Base-by-base conservation (phyloP, 2,329 filamentous ascomycete species). In the Aspergillus uvarum region DNA sequence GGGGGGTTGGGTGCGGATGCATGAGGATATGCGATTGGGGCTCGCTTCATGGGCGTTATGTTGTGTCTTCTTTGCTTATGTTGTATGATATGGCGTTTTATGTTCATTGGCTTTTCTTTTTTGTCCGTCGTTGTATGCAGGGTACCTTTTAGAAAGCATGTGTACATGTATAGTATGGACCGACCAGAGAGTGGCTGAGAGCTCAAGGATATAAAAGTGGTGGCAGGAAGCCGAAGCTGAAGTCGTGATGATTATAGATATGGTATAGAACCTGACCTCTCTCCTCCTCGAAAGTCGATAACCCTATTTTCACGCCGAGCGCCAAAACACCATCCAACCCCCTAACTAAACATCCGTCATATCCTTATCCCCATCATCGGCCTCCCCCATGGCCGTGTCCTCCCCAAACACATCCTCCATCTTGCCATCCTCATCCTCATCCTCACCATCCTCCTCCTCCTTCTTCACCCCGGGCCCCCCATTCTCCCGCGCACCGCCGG, bases 381-480 rank as follows among this genome's bases (percentile, higher is more conserved):
- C 61, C 51, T 74, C 74, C 4, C 70, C 74, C 73, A 77, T 77
- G 2, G 68, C 68, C 5, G 73, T 70, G 65, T 77, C 74, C 47
- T 79, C 76, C 1, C 79, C 79, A 61, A 81, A 80, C 8, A 81
- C 72, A 69, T 80, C 78, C 65, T 81, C 79, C 78, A 81, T 80
- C 64, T 72, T 76, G 7, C 77, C 79, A 67, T 81, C 79, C 22
- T 70, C 77, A 54, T 80, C 78, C 32, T 78, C 79, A 10, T 70
- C 76, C 26, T 70, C 76, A 29, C 67, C 73, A 21, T 70, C 74
- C 47, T 70, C 74, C 5, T 68, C 72, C n/a, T 68, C 72, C 32
- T 71, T 68, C 35, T 58, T 64, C 51, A 51, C 64, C 56, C 63
- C 67, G 29, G 63, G 60, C 58, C 67, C 54, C 2, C 65, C 60